Evolutionary conservation across 352 stramenopile species (phyloP).

Genomic region (Pythium utonaiense): DNA sequence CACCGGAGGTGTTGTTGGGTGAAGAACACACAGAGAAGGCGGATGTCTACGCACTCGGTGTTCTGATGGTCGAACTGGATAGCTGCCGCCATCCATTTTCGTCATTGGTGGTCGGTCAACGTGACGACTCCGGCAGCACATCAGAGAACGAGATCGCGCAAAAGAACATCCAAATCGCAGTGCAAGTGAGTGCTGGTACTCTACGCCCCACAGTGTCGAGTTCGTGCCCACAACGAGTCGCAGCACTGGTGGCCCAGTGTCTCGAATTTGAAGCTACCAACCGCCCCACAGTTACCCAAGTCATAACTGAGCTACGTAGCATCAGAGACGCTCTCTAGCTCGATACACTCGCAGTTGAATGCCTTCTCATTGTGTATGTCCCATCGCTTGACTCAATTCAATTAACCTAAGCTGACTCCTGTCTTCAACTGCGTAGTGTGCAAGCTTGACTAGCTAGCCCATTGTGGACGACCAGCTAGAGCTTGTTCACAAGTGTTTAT

Average conservation of each 20-base stretch:
- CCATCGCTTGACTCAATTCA: too few relatives aligned
- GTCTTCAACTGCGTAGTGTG: too few relatives aligned
- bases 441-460: too few relatives aligned
- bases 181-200: constrained; percentile 14
- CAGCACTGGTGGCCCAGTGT: not conserved
- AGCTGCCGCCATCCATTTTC: constrained; percentile 6
- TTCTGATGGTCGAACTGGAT: constrained; percentile 24
- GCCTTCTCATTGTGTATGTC: too few relatives aligned
- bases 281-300: not conserved
- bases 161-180: constrained; percentile 16
- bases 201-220: constrained; percentile 8
- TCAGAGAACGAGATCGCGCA: not conserved
- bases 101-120: not conserved
- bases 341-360: too few relatives aligned
- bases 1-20: constrained; percentile 8
- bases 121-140: too few relatives aligned
- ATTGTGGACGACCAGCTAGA: too few relatives aligned
- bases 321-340: too few relatives aligned
- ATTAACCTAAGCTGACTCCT: too few relatives aligned
- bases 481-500: too few relatives aligned
- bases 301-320: not conserved
- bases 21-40: constrained; percentile 22
- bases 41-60: constrained; percentile 28
- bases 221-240: not conserved
- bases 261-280: not conserved